These are phyloP conservation scores for Russula olivacea DNA, from an alignment of 768 basidiomycete species.

Conservation along the genomic window DNA sequence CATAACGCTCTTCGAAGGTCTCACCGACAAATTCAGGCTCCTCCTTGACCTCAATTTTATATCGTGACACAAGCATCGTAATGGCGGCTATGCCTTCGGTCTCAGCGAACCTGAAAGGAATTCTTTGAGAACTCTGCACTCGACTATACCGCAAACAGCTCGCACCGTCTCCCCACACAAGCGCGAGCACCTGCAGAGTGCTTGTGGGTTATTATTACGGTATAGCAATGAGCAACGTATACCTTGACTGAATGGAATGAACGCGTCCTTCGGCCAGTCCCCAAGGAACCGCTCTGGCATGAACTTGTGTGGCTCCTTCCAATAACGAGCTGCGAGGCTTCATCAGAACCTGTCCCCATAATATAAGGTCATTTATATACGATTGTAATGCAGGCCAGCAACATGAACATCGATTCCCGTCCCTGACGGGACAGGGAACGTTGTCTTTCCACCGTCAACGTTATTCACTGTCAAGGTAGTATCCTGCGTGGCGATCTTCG, in stretches of 20 bases:
- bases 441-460: constrained; percentile 36
- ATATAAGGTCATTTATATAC: constrained; percentile 29
- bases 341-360: background rate
- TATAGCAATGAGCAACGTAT: background rate
- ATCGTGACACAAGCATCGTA: constrained; percentile 40
- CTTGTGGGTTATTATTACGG: background rate
- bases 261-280: constrained; percentile 33
- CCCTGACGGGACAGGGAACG: constrained; percentile 41
- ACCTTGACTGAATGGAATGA: constrained; percentile 31
- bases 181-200: background rate
- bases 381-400: constrained; percentile 46
- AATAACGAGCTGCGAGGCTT: constrained; percentile 42
- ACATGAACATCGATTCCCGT: constrained; percentile 35
- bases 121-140: no score
- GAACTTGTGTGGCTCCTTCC: constrained; percentile 47
- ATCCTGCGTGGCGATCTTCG: constrained; percentile 44
- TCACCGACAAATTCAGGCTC: constrained; percentile 43
- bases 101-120: constrained; percentile 34
- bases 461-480: constrained; percentile 35
- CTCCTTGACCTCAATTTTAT: constrained; percentile 44
- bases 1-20: constrained; percentile 40
- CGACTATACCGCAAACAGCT: no score
- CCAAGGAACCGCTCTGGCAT: constrained; percentile 35
- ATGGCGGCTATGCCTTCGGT: constrained; percentile 44
- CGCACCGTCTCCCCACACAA: background rate